Evolutionary conservation across 108 stramenopile species (phyloP).

Genomic region (Asterionellopsis glacialis): DNA sequence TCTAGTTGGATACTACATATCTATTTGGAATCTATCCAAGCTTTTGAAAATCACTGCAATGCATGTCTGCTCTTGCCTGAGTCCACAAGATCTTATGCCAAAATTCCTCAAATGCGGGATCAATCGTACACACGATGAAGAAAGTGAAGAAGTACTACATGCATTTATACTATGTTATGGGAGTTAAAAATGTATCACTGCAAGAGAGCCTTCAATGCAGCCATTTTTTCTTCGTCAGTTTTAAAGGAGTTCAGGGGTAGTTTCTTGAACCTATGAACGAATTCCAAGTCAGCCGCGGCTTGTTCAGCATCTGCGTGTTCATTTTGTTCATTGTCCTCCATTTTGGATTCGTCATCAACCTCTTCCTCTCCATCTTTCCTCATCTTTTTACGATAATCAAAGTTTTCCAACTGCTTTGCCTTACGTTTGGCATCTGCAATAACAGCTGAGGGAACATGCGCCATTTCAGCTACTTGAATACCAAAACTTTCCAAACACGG

Average conservation of each 20-base stretch:
- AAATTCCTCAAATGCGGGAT: too few relatives aligned
- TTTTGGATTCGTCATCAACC: not conserved
- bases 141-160: too few relatives aligned
- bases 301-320: not conserved
- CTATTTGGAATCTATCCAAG: too few relatives aligned
- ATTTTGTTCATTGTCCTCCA: not conserved
- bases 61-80: too few relatives aligned
- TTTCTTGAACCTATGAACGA: slow-evolving; percentile 3
- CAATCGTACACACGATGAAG: too few relatives aligned
- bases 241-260: slow-evolving; percentile 11
- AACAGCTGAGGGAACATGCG: slow-evolving; percentile 79
- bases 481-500: slow-evolving; percentile 95
- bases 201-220: slow-evolving; percentile 2
- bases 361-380: slow-evolving; percentile 16
- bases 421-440: slow-evolving; percentile 93
- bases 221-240: slow-evolving; percentile 14
- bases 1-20: not conserved
- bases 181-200: not conserved
- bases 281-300: not conserved
- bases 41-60: too few relatives aligned
- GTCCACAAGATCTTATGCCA: too few relatives aligned
- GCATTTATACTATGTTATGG: not conserved
- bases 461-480: slow-evolving; percentile 95
- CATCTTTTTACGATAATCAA: slow-evolving; percentile 55
- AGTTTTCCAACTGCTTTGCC: slow-evolving; percentile 86